Evolutionary conservation across 2,329 filamentous ascomycete genomes (phyloP).

Genomic region (Byssochlamys sp.): DNA sequence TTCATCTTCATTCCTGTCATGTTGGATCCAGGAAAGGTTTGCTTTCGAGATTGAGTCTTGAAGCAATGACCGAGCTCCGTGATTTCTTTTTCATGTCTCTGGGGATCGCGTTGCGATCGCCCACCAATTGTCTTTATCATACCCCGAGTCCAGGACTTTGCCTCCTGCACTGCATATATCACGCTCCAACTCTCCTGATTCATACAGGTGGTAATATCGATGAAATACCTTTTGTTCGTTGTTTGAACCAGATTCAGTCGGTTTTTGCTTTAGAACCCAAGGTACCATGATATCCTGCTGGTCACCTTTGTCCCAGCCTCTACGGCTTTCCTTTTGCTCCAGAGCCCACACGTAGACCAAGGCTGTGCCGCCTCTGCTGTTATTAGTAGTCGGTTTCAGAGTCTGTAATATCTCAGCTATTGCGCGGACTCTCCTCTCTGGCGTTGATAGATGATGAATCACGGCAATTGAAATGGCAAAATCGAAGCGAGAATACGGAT

Average conservation of each 20-base stretch:
- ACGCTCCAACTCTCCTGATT: slow-evolving; percentile 72
- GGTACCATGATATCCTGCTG: slow-evolving; percentile 91
- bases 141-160: slow-evolving; percentile 65
- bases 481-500: slow-evolving; percentile 57
- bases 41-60: slow-evolving; percentile 24
- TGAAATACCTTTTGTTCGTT: slow-evolving; percentile 54
- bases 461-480: slow-evolving; percentile 93
- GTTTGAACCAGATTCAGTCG: slow-evolving; percentile 10
- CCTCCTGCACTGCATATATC: slow-evolving; percentile 69
- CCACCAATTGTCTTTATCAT: slow-evolving; percentile 99
- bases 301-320: slow-evolving; percentile 76
- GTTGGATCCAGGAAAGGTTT: slow-evolving; percentile 1
- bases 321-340: slow-evolving; percentile 75
- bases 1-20: slow-evolving; percentile 5
- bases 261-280: slow-evolving; percentile 61
- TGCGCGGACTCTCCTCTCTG: slow-evolving; percentile 60
- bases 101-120: slow-evolving; percentile 49
- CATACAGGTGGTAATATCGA: slow-evolving; percentile 90
- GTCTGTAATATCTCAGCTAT: slow-evolving; percentile 62
- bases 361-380: slow-evolving; percentile 48
- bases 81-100: slow-evolving; percentile 10
- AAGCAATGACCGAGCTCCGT: slow-evolving; percentile 10
- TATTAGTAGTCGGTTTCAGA: slow-evolving; percentile 34
- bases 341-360: slow-evolving; percentile 92
- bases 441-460: slow-evolving; percentile 81